Base-by-base conservation (phyloP, 495 filamentous ascomycete genomes). In the Lophiostoma macrostomum region DNA sequence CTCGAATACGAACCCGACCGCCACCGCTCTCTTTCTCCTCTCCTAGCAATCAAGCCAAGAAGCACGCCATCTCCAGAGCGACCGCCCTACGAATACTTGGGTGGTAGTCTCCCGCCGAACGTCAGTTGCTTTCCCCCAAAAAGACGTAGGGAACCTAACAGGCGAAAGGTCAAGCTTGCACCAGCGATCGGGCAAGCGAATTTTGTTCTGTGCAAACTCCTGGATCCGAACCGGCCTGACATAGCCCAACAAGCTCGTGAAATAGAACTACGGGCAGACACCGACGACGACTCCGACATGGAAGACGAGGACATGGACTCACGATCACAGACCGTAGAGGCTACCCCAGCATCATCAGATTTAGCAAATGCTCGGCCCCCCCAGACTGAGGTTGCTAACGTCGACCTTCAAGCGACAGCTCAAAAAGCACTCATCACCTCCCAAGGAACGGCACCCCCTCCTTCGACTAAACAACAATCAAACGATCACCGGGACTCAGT, bases 151-250 rank as follows among this genome's bases (percentile, higher is more conserved):
- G 59, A 56, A 42, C 35, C 60, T 60, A 63, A 61, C 52, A 45
- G 61, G 39, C 53, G 44, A 4, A 66, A 64, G 66, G n/a, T n/a
- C n/a, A n/a, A n/a, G 54, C 58, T 30, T 57, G 56, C 22, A 54
- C 66, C 27, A 63, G 51, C 31, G n/a, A n/a, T n/a, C n/a, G n/a
- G n/a, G n/a, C 64, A 65, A 55, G 64, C 64, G 5, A 64, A 69
- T 49, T 49, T 45, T 6, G 66, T 69, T 12, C 59, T 69, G 18
- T 36, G 67, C 20, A 53, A 50, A 41, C 46, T 48, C 23, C 53
- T 67, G 52, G 62, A 55, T 30, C 61, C 64, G 16, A 62, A 67
- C 45, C 62, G 49, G 22, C 64, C 62, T 12, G 66, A 69, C 31
- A 65, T 69, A 31, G 61, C 66, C 39, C 40, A 42, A 37, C 28